phyloP scores from a whole-genome alignment of 1,284 basidiomycete species.

The Moesziomyces globuligerus region DNA sequence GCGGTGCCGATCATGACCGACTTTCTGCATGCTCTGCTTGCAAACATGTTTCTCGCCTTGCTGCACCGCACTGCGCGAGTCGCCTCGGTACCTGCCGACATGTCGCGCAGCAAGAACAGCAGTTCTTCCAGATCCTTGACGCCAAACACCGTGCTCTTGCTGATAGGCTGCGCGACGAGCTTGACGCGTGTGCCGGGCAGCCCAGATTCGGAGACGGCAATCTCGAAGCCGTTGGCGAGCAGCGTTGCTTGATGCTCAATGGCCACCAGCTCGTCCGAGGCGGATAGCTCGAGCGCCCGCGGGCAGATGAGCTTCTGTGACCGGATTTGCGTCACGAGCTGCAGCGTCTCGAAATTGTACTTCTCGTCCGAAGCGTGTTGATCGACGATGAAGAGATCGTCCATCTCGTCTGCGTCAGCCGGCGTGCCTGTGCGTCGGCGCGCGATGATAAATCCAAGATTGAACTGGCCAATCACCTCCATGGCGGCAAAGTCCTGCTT shows the following conservation, averaged over 20 bases:
- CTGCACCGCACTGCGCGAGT: constrained; percentile 83
- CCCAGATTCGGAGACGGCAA: constrained; percentile 71
- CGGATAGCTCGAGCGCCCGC: constrained; percentile 81
- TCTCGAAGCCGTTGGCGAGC: constrained; percentile 86
- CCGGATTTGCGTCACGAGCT: constrained; percentile 84
- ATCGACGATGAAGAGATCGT: constrained; percentile 85
- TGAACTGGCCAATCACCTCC: constrained; percentile 93
- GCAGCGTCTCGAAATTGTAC: constrained; percentile 95
- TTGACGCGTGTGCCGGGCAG: constrained; percentile 73
- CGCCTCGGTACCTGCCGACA: constrained; percentile 71
- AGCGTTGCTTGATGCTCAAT: constrained; percentile 85
- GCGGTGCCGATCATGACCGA: constrained; percentile 96
- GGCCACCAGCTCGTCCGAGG: constrained; percentile 88
- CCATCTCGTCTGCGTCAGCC: constrained; percentile 33
- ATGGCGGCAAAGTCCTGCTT: constrained; percentile 87
- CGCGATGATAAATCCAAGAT: constrained; percentile 92
- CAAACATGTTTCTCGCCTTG: constrained; percentile 96
- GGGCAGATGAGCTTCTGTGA: constrained; percentile 87
- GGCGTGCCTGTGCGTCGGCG: constrained; percentile 70
- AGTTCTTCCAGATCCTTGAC: constrained; percentile 90
- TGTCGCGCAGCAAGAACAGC: constrained; percentile 82
- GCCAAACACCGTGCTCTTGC: constrained; percentile 86
- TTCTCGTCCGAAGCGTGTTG: constrained; percentile 85
- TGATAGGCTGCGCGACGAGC: constrained; percentile 86
- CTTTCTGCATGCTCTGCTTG: constrained; percentile 91